Percentiles rank a stretch among this genome's conserved stretches.
phyloP scores from a whole-genome alignment of 305 asterid species.

The Andrographis paniculata region DNA sequence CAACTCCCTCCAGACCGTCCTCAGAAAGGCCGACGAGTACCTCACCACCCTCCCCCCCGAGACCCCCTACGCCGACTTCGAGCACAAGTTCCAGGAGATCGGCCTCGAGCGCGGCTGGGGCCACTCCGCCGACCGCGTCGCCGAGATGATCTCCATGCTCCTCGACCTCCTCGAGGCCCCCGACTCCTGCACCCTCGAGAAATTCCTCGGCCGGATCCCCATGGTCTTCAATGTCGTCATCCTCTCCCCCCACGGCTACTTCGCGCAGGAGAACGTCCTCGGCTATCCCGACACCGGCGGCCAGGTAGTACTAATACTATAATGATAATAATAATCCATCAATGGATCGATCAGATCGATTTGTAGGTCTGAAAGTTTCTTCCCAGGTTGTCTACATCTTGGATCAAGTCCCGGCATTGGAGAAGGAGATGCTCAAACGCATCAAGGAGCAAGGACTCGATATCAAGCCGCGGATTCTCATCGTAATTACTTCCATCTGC shows the following conservation, averaged over 20 bases:
- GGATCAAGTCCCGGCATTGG: slow-evolving; percentile 90
- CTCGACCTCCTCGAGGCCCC: slow-evolving; percentile 94
- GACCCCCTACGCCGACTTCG: slow-evolving; percentile 58
- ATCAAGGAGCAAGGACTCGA: slow-evolving; percentile 85
- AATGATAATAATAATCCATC: neutral
- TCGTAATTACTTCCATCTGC: slow-evolving; percentile 27
- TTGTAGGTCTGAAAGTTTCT: too few relatives aligned
- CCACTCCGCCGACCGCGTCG: slow-evolving; percentile 58
- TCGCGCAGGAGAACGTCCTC: slow-evolving; percentile 90
- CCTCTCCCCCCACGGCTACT: slow-evolving; percentile 96
- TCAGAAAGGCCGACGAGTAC: slow-evolving; percentile 89
- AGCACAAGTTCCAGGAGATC: slow-evolving; percentile 71
- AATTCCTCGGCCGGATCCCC: slow-evolving; percentile 77
- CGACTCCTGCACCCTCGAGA: slow-evolving; percentile 83
- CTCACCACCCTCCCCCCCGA: slow-evolving; percentile 62
- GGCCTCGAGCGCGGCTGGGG: slow-evolving; percentile 99
- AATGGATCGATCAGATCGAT: too few relatives aligned
- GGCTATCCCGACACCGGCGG: slow-evolving; percentile 86
- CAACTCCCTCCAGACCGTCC: slow-evolving; percentile 55
- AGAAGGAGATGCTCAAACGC: slow-evolving; percentile 70
- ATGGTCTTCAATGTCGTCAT: slow-evolving; percentile 99
- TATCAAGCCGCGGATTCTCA: slow-evolving; percentile 62
- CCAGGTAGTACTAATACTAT: slow-evolving; percentile 31
- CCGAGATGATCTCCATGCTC: slow-evolving; percentile 85
- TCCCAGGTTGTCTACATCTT: slow-evolving; percentile 70